Evolutionary conservation across 2,329 filamentous ascomycete genomes (phyloP), one percentile per base, ranked within the genome.

Genomic region (Epichloe festucae): DNA sequence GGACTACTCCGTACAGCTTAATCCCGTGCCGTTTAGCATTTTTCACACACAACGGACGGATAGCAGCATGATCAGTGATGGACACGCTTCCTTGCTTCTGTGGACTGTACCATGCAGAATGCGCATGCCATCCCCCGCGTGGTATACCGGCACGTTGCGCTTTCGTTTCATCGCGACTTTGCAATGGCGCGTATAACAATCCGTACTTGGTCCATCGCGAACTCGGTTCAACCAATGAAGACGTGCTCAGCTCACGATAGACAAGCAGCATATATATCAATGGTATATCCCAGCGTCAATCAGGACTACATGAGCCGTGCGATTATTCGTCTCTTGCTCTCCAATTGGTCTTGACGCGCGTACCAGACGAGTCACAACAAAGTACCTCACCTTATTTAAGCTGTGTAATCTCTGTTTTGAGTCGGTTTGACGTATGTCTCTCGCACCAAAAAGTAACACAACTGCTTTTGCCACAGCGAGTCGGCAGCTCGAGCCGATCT

Each of bases 401-500:
- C n/a, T 47, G 45, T 39, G 45, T 19, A 14, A 27, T 21, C 2
- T 19, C 21, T 19, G 7, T 39, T 12, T 19, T 8, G 12, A 5
- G 34, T n/a, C 35, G 38, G 38, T 15, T 47, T 21, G 23, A 27
- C 39, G 14, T 41, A 42, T 19, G 19, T 43, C 12, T n/a, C 34
- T 47, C 21, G 45, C 23, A 7, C 23, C 38, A 5, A 43, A 31
- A 12, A 31, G 43, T 43, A 19, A 39, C 39, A 44, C 40, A 39
- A 38, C 23, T 41, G 35, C 15, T 40, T 40, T 6, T 49, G 40
- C 42, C 40, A 31, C 50, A 35, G 36, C 40, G 31, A 45, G 46
- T 52, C 50, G 50, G 50, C 17, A 48, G 46, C 42, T 40, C 23
- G 47, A 49, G 38, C 47, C 51, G 51, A 50, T 50, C 51, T 50